A percentile compares a stretch with the other conserved stretches of the same genome.
These are phyloP conservation scores for Zygosaccharomyces siamensis DNA, from an alignment of 805 yeast species.

Conservation along the genomic window DNA sequence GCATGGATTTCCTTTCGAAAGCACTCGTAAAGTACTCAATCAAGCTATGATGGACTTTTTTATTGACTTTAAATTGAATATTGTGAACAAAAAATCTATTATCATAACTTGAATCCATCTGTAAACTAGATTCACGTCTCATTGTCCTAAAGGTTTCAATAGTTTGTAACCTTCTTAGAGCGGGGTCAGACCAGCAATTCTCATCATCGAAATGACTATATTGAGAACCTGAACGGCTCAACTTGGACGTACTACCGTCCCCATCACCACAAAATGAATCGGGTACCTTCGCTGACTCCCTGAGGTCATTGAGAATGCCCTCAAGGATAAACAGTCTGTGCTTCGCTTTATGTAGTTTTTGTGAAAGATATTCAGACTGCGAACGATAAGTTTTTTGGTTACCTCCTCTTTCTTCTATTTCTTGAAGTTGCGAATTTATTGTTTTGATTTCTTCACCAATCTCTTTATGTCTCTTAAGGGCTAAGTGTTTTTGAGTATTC, in stretches of 20 bases:
- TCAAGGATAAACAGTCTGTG: constrained; percentile 33
- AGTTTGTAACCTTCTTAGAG: constrained; percentile 21
- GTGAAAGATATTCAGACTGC: constrained; percentile 23
- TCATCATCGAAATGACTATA: constrained; percentile 1
- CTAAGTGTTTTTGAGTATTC: constrained; percentile 45
- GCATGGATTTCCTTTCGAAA: constrained; percentile 40
- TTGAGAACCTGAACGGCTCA: constrained; percentile 2
- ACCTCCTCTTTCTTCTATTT: not conserved
- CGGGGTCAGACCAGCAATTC: not conserved
- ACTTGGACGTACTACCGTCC: constrained; percentile 17
- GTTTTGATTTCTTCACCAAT: constrained; percentile 38
- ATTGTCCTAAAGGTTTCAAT: constrained; percentile 32
- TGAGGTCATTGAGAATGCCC: constrained; percentile 31
- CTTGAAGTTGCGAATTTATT: constrained; percentile 11
- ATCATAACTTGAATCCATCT: constrained; percentile 40
- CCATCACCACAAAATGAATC: constrained; percentile 11
- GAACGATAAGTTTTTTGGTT: not conserved
- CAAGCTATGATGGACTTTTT: constrained; percentile 44
- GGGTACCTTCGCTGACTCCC: constrained; percentile 24
- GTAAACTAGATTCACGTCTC: constrained; percentile 28
- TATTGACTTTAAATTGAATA: constrained; percentile 52
- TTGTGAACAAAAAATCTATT: constrained; percentile 57
- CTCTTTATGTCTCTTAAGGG: constrained; percentile 38
- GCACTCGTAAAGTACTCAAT: constrained; percentile 44
- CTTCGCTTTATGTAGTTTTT: constrained; percentile 31